These are phyloP conservation scores for Ogataea philodendri DNA, from an alignment of 805 yeast genomes.

Conservation along the genomic window DNA sequence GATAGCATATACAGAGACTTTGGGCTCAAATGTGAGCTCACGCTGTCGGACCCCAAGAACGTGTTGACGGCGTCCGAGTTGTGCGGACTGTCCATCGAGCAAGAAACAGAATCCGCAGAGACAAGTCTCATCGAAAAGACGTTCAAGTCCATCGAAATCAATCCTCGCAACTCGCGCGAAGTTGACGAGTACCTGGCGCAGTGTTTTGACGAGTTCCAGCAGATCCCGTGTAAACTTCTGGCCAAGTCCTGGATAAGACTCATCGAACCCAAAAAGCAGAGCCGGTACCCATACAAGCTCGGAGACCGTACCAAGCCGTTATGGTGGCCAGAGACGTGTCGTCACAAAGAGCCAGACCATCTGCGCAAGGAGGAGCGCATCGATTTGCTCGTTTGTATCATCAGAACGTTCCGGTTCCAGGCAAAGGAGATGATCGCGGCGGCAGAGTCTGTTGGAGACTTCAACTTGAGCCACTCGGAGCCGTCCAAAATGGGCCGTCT, in stretches of 20 bases:
- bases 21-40: constrained; percentile 15
- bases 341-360: constrained; percentile 76
- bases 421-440: constrained; percentile 23
- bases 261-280: constrained; percentile 66
- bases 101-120: too few relatives aligned
- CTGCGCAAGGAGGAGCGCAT: constrained; percentile 57
- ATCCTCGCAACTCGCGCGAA: constrained; percentile 19
- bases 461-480: constrained; percentile 17
- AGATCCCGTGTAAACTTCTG: constrained; percentile 54
- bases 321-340: constrained; percentile 68
- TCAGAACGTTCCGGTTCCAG: constrained; percentile 27
- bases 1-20: constrained; percentile 14
- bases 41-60: constrained; percentile 13
- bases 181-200: constrained; percentile 27
- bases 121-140: constrained; percentile 13
- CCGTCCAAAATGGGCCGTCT: constrained; percentile 21
- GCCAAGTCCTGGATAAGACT: constrained; percentile 67
- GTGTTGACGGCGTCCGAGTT: background rate
- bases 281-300: constrained; percentile 57
- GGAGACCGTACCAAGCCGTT: constrained; percentile 50
- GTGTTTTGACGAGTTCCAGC: constrained; percentile 43
- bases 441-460: constrained; percentile 27
- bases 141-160: constrained; percentile 17
- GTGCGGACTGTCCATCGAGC: background rate
- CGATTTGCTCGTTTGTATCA: constrained; percentile 43